Evolutionary conservation across 106 monocot species (phyloP), one percentile per base, ranked within the genome.

Genomic region (Acorus gramineus): DNA sequence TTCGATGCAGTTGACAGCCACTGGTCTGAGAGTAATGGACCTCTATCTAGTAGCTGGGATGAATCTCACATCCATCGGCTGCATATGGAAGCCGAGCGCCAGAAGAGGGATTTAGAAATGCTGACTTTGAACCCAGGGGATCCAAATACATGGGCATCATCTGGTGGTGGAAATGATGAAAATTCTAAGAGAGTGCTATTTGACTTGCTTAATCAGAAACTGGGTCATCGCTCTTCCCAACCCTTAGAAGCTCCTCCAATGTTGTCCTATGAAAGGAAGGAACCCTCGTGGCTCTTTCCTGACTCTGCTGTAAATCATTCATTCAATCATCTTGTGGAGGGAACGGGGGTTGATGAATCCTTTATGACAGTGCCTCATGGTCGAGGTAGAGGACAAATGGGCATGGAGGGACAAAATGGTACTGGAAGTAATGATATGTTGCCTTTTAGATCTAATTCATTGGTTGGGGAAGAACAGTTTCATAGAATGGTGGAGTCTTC

Each of bases 41-140:
- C 72, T 45, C 61, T 75, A 7, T 50, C 62, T 8, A 64, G 67
- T 42, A 77, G 62, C 50, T 46, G 78, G 71, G 12, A 71, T 46
- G 85, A 83, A 69, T 65, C 82, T 44, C 74, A 81, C 63, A 6
- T 80, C 6, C 75, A 67, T 42, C 82, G 78, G 68, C 66, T 82
- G 28, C 80, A 68, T 59, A 53, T 76, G 10, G 81, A 69, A 55
- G 74, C 72, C 11, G 91, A 84, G 49, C 71, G 65, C 53, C 75
- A 80, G 62, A 76, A 68, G 53, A 67, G 57, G 57, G 70, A 66
- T 11, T 46, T 81, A 44, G 71, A 71, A 28, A 28, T 28, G 46
- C 56, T 52, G 47, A 79, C 69, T 71, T 10, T 48, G 1, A 12
- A 63, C 44, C 44, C 60, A 62, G 79, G 64, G 51, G 73, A 81